These are phyloP conservation scores for Colletotrichum musicola DNA, from an alignment of 2,329 filamentous ascomycete species.

Conservation along the genomic window DNA sequence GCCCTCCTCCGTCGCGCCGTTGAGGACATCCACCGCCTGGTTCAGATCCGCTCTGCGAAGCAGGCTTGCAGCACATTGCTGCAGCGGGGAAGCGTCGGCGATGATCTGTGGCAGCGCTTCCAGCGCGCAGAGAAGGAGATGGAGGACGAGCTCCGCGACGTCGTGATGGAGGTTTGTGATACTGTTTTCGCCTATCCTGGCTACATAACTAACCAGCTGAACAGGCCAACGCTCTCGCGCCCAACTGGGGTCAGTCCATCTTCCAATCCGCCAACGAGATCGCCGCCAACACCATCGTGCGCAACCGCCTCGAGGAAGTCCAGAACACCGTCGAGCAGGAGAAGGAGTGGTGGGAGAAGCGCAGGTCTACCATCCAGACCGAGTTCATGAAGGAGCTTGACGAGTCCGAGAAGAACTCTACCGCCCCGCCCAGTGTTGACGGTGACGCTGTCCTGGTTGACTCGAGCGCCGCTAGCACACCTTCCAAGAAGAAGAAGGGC, in stretches of 20 bases:
- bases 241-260: slow-evolving; percentile 92
- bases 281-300: slow-evolving; percentile 83
- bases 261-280: slow-evolving; percentile 99
- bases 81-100: slow-evolving; percentile 92
- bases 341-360: slow-evolving; percentile 93
- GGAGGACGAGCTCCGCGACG: slow-evolving; percentile 94
- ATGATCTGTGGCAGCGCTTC: slow-evolving; percentile 96
- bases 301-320: slow-evolving; percentile 80
- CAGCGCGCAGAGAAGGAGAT: slow-evolving; percentile 95
- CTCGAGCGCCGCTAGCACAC: slow-evolving; percentile 54
- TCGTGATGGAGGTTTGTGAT: slow-evolving; percentile 83
- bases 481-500: slow-evolving; percentile 73
- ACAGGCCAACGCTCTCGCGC: slow-evolving; percentile 89
- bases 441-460: slow-evolving; percentile 87
- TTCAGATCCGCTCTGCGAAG: slow-evolving; percentile 90
- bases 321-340: slow-evolving; percentile 79
- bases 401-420: slow-evolving; percentile 64
- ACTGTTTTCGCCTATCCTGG: neutral
- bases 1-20: slow-evolving; percentile 89
- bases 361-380: slow-evolving; percentile 77
- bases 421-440: slow-evolving; percentile 70
- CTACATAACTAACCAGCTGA: slow-evolving; percentile 19
- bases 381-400: slow-evolving; percentile 90
- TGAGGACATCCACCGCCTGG: slow-evolving; percentile 92
- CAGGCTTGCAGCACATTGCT: slow-evolving; percentile 85